Evolutionary conservation across 257 asterid species (phyloP).

Genomic region (Solanum chilense): DNA sequence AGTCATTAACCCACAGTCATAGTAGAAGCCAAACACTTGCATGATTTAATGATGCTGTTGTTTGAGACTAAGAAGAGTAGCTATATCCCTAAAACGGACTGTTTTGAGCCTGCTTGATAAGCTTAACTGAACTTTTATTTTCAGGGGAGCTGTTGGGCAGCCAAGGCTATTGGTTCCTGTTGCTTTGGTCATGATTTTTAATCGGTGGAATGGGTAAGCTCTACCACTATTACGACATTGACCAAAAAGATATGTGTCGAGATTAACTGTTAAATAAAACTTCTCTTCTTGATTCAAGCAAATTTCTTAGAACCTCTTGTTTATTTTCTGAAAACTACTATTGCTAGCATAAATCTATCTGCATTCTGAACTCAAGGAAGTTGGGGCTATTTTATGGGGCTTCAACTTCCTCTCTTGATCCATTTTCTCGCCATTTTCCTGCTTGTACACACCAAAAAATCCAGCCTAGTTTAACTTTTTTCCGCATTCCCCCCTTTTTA

Average conservation of each 20-base stretch:
- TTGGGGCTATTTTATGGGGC: neutral
- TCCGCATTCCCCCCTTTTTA: neutral
- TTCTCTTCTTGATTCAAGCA: neutral
- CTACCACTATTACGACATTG: neutral
- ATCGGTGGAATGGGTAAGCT: conserved; percentile 82
- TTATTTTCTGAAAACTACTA: neutral
- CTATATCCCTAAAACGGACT: neutral
- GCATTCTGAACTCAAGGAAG: neutral
- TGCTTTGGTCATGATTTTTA: conserved; percentile 72
- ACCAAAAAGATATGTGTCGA: neutral
- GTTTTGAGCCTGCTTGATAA: neutral
- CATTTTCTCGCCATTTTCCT: neutral
- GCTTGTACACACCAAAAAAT: neutral
- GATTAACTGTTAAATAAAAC: neutral
- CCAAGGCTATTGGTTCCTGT: conserved; percentile 86
- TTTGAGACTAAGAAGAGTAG: neutral
- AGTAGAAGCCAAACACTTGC: neutral
- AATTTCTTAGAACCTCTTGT: neutral
- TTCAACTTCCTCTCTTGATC: neutral
- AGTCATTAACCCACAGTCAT: neutral
- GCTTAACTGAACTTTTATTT: neutral
- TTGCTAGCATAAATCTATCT: neutral
- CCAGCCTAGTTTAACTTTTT: neutral
- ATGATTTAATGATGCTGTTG: neutral
- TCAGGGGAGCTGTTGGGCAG: conserved; percentile 89